Evolutionary conservation across 306 rosid species (phyloP), one percentile per base, ranked within the genome.

Genomic region (Quercus suber): DNA sequence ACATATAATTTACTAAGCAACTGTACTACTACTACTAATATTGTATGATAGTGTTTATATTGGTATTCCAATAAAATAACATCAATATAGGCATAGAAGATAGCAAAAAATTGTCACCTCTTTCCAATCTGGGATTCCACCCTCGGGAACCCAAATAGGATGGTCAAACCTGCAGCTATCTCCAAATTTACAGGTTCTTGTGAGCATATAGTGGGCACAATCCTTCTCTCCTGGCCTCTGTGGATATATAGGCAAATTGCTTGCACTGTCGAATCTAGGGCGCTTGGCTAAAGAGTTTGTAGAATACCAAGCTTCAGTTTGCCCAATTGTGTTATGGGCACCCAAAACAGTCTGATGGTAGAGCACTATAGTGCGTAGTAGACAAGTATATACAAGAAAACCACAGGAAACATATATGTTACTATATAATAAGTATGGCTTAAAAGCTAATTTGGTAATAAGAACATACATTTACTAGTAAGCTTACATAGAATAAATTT

Each of bases 91-190:
- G 83, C 76, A 89, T 80, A 82, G 77, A 86, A 76, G 84, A 88
- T 87, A 81, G 79, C 76, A 87, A 79, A 73, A 91, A 94, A 89
- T 81, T 60, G 89, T 95, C 99, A 95, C 99, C 97, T 95, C 99
- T 95, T 95, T 95, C 99, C 99, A 95, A 89, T 92, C 96, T 87
- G 96, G 98, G 86, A 95, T 95, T 95, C 99, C 99, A 87, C 99
- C 98, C 80, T 92, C 99, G 73, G 99, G 99, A 92, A 95, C 99
- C 99, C 99, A 95, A 91, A 91, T 85, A 92, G 99, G 99, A 91
- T 95, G 99, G 90, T 95, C 99, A 92, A 89, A 95, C 87, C 86
- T 95, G 99, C 99, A 95, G 96, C 84, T 84, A 59, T 95, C 97
- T 86, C 99, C 99, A 89, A 89, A 95, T 87, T 91, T 92, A 95